Evolutionary conservation across 331 rosid genomes (phyloP).

Genomic region (Telfairia occidentalis): DNA sequence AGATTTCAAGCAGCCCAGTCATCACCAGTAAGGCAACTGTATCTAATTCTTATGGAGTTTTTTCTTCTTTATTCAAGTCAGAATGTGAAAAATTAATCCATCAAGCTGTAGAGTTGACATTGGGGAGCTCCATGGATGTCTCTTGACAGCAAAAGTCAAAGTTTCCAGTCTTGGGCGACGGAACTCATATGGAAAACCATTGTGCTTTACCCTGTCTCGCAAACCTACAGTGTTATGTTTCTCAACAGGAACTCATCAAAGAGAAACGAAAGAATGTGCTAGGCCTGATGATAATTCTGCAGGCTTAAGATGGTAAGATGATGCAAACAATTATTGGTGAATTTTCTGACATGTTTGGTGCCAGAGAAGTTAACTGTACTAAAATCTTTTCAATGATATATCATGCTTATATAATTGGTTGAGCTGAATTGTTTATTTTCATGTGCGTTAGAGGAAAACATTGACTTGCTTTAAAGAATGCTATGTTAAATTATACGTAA

Average conservation of each 20-base stretch:
- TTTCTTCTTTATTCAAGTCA: slow-evolving; percentile 30
- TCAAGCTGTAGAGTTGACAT: slow-evolving; percentile 31
- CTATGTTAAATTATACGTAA: not conserved
- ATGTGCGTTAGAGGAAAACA: not conserved
- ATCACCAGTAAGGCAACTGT: slow-evolving; percentile 33
- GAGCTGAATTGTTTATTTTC: not conserved
- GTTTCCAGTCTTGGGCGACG: slow-evolving; percentile 24
- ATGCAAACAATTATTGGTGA: not conserved
- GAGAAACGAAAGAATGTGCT: slow-evolving; percentile 42
- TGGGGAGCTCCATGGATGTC: slow-evolving; percentile 27
- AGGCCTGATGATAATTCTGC: slow-evolving; percentile 42
- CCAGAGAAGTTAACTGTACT: not conserved
- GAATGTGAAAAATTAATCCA: slow-evolving; percentile 28
- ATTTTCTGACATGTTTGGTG: not conserved
- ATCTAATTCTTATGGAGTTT: slow-evolving; percentile 32
- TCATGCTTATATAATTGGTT: too few species aligned
- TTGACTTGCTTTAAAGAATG: not conserved
- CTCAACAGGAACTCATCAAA: slow-evolving; percentile 49
- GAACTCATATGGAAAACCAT: slow-evolving; percentile 28
- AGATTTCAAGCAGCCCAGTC: slow-evolving; percentile 45
- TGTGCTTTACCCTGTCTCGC: slow-evolving; percentile 29
- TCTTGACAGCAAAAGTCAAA: slow-evolving; percentile 21
- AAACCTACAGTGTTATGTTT: slow-evolving; percentile 33
- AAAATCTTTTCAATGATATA: not conserved
- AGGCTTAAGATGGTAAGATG: slow-evolving; percentile 42